Evolutionary conservation across 116 monocot species (phyloP), one percentile per base, ranked within the genome.

Genomic region (Phalaenopsis hybrid): DNA sequence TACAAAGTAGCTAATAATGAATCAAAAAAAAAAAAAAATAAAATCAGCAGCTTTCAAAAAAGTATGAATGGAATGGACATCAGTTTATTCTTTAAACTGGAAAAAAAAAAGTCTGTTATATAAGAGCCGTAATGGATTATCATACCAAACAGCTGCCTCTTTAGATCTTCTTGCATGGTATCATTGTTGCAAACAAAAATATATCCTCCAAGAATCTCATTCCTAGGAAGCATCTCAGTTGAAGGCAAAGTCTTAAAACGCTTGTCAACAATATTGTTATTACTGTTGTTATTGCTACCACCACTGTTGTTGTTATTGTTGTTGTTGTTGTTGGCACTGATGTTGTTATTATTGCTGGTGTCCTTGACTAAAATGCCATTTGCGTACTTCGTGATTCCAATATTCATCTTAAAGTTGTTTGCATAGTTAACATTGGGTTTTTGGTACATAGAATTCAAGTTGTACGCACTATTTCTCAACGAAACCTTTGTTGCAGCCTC

Each of bases 181-280:
- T 97, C 97, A 87, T 97, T 97, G 89, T 97, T 97, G 75, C 97
- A 97, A 4, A 97, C 97, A 85, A 97, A 97, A 69, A 97, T 97
- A 81, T 97, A 97, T 44, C 94, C 97, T 37, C 97, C 97, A 76
- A 97, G 93, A 61, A 93, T 84, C 85, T 97, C 97, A 86, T 94
- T 94, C 86, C 94, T 85, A 51, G 97, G 97, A 2, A 97, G 88
- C 97, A 97, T 97, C 89, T 97, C 97, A 44, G 94, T 79, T 13
- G 88, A 90, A 52, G 97, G 97, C 67, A 97, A 85, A 52, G 90
- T 94, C 84, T 97, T 97, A 85, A 97, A 97, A 28, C 94, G 86
- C 85, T 97, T 97, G 81, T 97, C 97, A 76, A 85, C 78, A 74
- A 28, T 80, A 76, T 44, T 79, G 82, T 89, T 89, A 59, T 57